Evolutionary conservation across 2,329 filamentous ascomycete genomes (phyloP).

Genomic region (Hymenoscyphus salicellus): DNA sequence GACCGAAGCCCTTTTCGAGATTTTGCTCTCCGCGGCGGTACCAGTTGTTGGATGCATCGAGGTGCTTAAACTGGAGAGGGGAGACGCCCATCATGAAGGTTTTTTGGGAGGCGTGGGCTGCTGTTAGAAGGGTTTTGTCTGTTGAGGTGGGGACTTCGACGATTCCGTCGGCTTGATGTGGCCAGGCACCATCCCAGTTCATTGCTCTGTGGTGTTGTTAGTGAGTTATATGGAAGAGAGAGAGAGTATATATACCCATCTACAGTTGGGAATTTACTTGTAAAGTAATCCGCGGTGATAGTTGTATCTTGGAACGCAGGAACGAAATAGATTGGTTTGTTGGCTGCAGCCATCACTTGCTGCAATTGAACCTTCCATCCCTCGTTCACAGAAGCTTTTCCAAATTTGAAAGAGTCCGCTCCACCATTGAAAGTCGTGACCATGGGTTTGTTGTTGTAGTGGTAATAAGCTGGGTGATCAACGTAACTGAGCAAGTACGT

Average conservation of each 20-base stretch:
- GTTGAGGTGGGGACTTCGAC: constrained; percentile 32
- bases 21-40: constrained; percentile 39
- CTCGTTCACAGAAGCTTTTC: constrained; percentile 29
- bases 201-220: constrained; percentile 25
- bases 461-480: constrained; percentile 31
- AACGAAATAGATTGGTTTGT: constrained; percentile 33
- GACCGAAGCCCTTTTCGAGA: constrained; percentile 34
- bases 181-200: constrained; percentile 40
- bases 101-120: constrained; percentile 35
- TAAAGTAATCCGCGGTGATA: constrained; percentile 18
- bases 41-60: constrained; percentile 35
- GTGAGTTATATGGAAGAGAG: neutral
- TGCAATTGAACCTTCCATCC: constrained; percentile 27
- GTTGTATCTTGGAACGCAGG: constrained; percentile 34
- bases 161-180: constrained; percentile 22
- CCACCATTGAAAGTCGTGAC: constrained; percentile 30
- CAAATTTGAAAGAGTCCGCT: constrained; percentile 18
- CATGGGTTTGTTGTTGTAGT: constrained; percentile 33
- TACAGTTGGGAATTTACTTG: neutral
- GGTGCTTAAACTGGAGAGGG: constrained; percentile 41
- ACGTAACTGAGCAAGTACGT: constrained; percentile 31
- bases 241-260: constrained; percentile 3
- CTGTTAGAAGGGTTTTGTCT: constrained; percentile 34
- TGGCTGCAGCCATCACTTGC: constrained; percentile 29
- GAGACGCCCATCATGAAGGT: constrained; percentile 42